Evolutionary conservation across 805 yeast species (phyloP).

Genomic region (Kazachstania bromeliacearum): DNA sequence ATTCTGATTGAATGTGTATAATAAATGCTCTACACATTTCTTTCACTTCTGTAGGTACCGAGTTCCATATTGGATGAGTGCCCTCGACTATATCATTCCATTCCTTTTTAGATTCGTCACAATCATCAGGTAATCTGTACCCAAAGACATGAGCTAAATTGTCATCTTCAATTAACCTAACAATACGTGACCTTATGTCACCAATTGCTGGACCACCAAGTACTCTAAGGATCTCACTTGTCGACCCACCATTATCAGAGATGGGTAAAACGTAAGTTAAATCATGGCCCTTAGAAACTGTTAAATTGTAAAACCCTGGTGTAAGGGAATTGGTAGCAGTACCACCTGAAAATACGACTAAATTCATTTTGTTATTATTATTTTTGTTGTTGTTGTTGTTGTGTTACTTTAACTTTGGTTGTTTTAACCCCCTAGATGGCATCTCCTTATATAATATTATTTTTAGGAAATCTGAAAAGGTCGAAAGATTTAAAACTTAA

Average conservation of each 20-base stretch:
- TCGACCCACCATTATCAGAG: conserved; percentile 91
- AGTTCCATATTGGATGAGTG: conserved; percentile 57
- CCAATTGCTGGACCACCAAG: conserved; percentile 96
- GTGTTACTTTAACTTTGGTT: too few relatives aligned
- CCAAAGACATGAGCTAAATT: conserved; percentile 30
- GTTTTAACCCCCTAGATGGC: too few relatives aligned
- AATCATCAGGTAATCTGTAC: conserved; percentile 24
- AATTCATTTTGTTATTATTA: conserved; percentile 14
- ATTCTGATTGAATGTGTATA: conserved; percentile 68
- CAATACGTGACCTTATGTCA: conserved; percentile 74
- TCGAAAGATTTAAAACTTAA: too few relatives aligned
- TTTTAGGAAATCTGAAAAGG: too few relatives aligned
- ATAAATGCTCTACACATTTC: conserved; percentile 71
- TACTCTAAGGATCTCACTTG: conserved; percentile 76
- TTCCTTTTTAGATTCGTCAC: conserved; percentile 47
- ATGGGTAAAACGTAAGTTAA: conserved; percentile 62
- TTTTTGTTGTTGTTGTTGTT: too few relatives aligned
- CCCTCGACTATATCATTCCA: conserved; percentile 82
- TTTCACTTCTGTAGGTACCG: conserved; percentile 36
- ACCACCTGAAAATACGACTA: conserved; percentile 61
- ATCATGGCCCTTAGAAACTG: conserved; percentile 19
- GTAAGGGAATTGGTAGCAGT: conserved; percentile 81
- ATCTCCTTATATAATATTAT: too few relatives aligned
- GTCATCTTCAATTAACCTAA: conserved; percentile 56
- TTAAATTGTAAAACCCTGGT: conserved; percentile 43